Percentiles rank a stretch among this genome's conserved stretches.
These are phyloP conservation scores for Royoungia palumana DNA, from an alignment of 768 basidiomycete genomes.

Conservation along the genomic window DNA sequence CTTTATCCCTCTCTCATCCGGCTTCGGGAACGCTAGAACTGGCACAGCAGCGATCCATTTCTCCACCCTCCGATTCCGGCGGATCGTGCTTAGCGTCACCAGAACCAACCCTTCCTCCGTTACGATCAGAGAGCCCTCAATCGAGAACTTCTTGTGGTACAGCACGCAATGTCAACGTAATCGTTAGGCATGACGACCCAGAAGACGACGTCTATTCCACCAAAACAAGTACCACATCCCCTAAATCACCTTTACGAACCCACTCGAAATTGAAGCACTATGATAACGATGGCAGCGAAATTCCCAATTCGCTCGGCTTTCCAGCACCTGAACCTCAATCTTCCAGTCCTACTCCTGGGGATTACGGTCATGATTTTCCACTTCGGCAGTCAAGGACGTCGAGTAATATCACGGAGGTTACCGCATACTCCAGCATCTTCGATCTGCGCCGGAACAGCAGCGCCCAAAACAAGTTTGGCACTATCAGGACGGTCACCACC, in stretches of 20 bases:
- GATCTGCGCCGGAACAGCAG: constrained; percentile 45
- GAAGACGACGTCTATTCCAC: constrained; percentile 39
- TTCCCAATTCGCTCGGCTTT: constrained; percentile 28
- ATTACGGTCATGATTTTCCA: constrained; percentile 34
- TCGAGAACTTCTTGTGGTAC: constrained; percentile 39
- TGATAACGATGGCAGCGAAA: constrained; percentile 6
- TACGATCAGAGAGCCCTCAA: constrained; percentile 56
- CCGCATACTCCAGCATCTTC: constrained; percentile 59
- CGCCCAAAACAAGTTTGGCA: constrained; percentile 64
- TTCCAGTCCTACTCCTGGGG: constrained; percentile 32
- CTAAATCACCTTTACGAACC: constrained; percentile 54
- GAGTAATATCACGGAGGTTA: constrained; percentile 54
- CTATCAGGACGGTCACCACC: constrained; percentile 78
- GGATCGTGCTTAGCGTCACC: constrained; percentile 53
- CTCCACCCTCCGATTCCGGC: constrained; percentile 32
- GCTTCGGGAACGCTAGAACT: constrained; percentile 66
- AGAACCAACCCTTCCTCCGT: constrained; percentile 43
- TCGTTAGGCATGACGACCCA: constrained; percentile 17
- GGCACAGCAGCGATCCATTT: constrained; percentile 35
- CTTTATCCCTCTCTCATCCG: constrained; percentile 36
- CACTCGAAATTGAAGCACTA: constrained; percentile 25
- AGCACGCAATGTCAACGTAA: constrained; percentile 24
- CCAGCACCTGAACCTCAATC: constrained; percentile 35
- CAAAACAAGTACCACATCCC: constrained; percentile 33
- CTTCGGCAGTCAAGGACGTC: constrained; percentile 63